A percentile compares a stretch with the other conserved stretches of the same genome.
Conservation (phyloP, 208 protist genomes). For the Wallacemonas sp. region DNA sequence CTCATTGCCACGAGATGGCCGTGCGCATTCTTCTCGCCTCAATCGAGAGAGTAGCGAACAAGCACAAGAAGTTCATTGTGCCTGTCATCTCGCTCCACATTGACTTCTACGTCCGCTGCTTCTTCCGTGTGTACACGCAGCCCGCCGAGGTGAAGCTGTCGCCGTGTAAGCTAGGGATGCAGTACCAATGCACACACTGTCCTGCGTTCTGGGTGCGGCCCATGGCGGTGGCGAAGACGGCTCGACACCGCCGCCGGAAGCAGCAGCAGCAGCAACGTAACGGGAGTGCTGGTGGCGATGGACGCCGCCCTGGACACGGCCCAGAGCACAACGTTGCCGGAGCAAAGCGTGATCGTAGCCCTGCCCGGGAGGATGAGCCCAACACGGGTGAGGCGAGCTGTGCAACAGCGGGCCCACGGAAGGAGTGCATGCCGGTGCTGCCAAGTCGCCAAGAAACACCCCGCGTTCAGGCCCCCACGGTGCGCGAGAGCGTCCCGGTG, state of each 20-base stretch:
- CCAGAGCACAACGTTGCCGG: background rate
- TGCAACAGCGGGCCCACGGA: background rate
- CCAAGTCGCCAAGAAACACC: slow-evolving; percentile 6
- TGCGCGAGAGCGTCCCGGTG: background rate
- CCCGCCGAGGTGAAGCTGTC: slow-evolving; percentile 88
- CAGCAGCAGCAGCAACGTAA: slow-evolving; percentile 13
- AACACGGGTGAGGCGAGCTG: background rate
- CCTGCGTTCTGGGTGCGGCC: slow-evolving; percentile 92
- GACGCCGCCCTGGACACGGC: background rate
- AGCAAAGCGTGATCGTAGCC: slow-evolving; percentile 2
- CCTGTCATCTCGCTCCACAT: slow-evolving; percentile 96
- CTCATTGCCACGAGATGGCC: slow-evolving; percentile 95
- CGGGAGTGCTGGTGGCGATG: background rate
- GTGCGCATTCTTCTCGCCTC: slow-evolving; percentile 96
- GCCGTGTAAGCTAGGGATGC: slow-evolving; percentile 85
- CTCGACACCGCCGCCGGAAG: slow-evolving; percentile 9
- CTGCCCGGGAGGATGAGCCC: no score
- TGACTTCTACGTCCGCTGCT: slow-evolving; percentile 99
- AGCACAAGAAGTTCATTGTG: slow-evolving; percentile 95
- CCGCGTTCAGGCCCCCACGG: slow-evolving; percentile 11
- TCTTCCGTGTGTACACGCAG: slow-evolving; percentile 96
- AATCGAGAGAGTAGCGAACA: slow-evolving; percentile 92
- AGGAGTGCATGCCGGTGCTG: slow-evolving; percentile 1
- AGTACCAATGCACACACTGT: slow-evolving; percentile 96
- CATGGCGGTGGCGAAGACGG: slow-evolving; percentile 57